Percentiles rank a stretch among this genome's conserved stretches.
Evolutionary conservation across 306 rosid genomes (phyloP).

Genomic region (Fragaria ananassa): DNA sequence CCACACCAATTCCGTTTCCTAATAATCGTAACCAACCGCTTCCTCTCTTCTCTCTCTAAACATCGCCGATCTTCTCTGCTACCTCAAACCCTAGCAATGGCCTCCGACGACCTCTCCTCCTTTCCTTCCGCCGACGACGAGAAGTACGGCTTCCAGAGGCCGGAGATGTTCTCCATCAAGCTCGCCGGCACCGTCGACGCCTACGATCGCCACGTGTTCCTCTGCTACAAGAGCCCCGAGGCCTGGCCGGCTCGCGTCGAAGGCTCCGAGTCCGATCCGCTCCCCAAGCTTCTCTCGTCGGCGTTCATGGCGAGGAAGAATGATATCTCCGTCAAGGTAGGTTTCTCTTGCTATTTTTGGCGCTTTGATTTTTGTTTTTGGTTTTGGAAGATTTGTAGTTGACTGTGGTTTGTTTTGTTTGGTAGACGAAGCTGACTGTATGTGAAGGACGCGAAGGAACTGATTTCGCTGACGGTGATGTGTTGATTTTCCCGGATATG

Average conservation of each 20-base stretch:
- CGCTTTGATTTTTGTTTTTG: neutral
- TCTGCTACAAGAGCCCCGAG: slow-evolving; percentile 68
- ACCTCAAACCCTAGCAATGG: slow-evolving; percentile 28
- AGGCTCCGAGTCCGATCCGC: slow-evolving; percentile 63
- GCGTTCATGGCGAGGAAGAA: slow-evolving; percentile 57
- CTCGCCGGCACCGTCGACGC: slow-evolving; percentile 66
- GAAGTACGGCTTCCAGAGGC: slow-evolving; percentile 67
- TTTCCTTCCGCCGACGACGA: slow-evolving; percentile 40
- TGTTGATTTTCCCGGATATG: slow-evolving; percentile 84
- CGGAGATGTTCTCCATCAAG: slow-evolving; percentile 68
- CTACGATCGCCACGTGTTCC: slow-evolving; percentile 86
- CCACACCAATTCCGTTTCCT: neutral
- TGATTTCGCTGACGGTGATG: slow-evolving; percentile 63
- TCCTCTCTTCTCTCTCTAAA: neutral
- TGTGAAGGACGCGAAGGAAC: slow-evolving; percentile 64
- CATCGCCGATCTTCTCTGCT: neutral
- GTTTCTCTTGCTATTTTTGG: neutral
- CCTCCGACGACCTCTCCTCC: slow-evolving; percentile 34
- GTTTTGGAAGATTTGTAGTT: neutral
- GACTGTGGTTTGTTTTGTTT: slow-evolving; percentile 15
- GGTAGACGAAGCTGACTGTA: slow-evolving; percentile 70
- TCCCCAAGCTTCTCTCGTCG: slow-evolving; percentile 51
- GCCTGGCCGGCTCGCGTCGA: slow-evolving; percentile 74
- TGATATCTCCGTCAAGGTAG: slow-evolving; percentile 50
- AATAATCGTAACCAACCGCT: neutral